Percentiles rank a stretch among this genome's conserved stretches.
These are phyloP conservation scores for Hemerocallis citrina DNA, from an alignment of 106 monocot genomes.

Conservation along the genomic window DNA sequence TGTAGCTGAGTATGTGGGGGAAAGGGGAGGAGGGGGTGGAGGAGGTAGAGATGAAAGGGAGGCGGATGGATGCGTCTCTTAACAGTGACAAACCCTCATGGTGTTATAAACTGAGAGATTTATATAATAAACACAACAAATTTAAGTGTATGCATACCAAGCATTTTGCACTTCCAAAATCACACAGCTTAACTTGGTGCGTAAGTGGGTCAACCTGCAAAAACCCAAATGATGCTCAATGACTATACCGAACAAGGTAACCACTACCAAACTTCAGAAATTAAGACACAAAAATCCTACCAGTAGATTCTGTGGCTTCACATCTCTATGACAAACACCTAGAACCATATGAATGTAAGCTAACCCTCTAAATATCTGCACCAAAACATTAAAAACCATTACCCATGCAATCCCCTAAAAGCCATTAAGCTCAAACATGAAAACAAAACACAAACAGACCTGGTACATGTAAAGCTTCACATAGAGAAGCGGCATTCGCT, in stretches of 20 bases:
- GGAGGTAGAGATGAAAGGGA: too few relatives aligned
- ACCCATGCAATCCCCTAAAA: neutral
- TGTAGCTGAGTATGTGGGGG: too few relatives aligned
- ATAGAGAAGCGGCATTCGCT: slow-evolving; percentile 78
- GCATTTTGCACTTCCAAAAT: slow-evolving; percentile 85
- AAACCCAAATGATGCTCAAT: neutral
- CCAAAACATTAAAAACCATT: too few relatives aligned
- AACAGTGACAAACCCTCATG: too few relatives aligned
- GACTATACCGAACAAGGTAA: neutral
- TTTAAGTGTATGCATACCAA: slow-evolving; percentile 26
- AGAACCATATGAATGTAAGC: slow-evolving; percentile 85
- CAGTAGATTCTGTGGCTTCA: slow-evolving; percentile 91
- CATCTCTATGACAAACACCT: slow-evolving; percentile 87
- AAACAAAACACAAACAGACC: slow-evolving; percentile 17
- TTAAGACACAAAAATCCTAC: slow-evolving; percentile 19
- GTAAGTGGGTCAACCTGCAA: slow-evolving; percentile 73
- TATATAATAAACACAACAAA: too few relatives aligned
- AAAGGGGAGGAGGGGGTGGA: too few relatives aligned
- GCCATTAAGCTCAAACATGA: neutral
- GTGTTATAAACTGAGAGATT: too few relatives aligned
- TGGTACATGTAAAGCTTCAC: slow-evolving; percentile 83
- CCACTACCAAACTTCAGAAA: neutral
- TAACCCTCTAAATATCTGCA: slow-evolving; percentile 82
- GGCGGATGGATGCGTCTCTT: too few relatives aligned
- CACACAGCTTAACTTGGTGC: slow-evolving; percentile 76